A percentile compares a stretch with the other conserved stretches of the same genome.
Conservation (phyloP, 768 basidiomycete species). For the Boletus rubescentipes region DNA sequence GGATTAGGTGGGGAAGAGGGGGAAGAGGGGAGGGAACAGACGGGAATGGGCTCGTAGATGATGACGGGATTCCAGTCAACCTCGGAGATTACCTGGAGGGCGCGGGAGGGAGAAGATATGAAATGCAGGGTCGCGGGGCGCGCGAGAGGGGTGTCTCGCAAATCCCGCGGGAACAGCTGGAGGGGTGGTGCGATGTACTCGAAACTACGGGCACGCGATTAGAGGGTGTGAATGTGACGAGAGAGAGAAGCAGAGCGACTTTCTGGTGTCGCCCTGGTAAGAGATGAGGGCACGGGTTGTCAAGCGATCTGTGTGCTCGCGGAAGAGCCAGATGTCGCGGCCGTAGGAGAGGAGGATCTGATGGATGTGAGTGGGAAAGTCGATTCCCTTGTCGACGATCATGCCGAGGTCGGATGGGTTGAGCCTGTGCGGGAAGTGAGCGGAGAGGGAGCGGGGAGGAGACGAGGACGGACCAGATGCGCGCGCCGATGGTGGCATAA, state of each 20-base stretch:
- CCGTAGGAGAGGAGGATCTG: conserved; percentile 61
- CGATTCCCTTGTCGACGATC: conserved; percentile 79
- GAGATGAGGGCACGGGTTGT: conserved; percentile 76
- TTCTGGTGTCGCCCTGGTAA: conserved; percentile 71
- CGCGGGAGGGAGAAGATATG: conserved; percentile 79
- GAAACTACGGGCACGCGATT: conserved; percentile 50
- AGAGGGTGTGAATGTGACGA: conserved; percentile 7
- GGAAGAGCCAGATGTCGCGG: conserved; percentile 72
- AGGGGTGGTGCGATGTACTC: conserved; percentile 72
- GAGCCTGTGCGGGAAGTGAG: conserved; percentile 47
- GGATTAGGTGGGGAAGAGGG: neutral
- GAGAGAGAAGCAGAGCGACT: conserved; percentile 39
- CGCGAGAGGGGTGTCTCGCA: conserved; percentile 52
- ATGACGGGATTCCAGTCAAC: conserved; percentile 65
- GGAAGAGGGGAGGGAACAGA: conserved; percentile 34
- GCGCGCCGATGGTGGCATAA: conserved; percentile 75
- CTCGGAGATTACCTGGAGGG: conserved; percentile 64
- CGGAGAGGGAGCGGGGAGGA: neutral
- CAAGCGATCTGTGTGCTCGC: conserved; percentile 50
- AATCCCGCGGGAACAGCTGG: conserved; percentile 69
- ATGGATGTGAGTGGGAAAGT: conserved; percentile 66
- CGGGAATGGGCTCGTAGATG: conserved; percentile 88
- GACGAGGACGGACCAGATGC: conserved; percentile 60
- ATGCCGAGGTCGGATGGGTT: conserved; percentile 66
- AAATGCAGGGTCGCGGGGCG: conserved; percentile 67